phyloP scores from a whole-genome alignment of 2,329 filamentous ascomycete species.

The Colletotrichum australisinense region DNA sequence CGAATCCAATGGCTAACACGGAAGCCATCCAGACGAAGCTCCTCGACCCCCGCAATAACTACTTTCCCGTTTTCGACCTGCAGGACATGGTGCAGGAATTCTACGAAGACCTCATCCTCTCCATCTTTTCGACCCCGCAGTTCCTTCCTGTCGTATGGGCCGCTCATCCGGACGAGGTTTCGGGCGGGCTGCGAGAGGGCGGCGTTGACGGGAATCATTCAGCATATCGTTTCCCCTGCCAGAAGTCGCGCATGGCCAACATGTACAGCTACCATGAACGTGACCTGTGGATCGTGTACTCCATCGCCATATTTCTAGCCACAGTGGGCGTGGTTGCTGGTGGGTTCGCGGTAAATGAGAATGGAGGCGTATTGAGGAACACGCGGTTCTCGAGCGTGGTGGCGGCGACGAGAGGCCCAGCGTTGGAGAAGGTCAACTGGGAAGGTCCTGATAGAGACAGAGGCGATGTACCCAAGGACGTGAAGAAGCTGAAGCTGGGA shows the following conservation, averaged over 20 bases:
- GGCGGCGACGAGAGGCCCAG: conserved; percentile 49
- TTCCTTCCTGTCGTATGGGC: conserved; percentile 48
- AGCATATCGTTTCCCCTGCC: conserved; percentile 43
- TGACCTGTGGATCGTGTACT: conserved; percentile 50
- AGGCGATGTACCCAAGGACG: conserved; percentile 12
- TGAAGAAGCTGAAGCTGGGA: conserved; percentile 29
- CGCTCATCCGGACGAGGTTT: conserved; percentile 37
- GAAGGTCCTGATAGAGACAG: conserved; percentile 25
- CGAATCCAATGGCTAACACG: conserved; percentile 43
- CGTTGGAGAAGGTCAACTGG: conserved; percentile 47
- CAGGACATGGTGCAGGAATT: conserved; percentile 40
- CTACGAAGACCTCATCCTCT: conserved; percentile 50
- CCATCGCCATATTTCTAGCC: conserved; percentile 44
- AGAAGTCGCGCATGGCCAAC: conserved; percentile 42
- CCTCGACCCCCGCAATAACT: conserved; percentile 45
- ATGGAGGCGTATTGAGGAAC: conserved; percentile 46
- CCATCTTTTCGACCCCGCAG: conserved; percentile 47
- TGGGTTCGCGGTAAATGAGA: conserved; percentile 43
- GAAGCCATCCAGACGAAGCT: conserved; percentile 54
- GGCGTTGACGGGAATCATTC: conserved; percentile 38
- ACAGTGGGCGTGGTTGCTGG: conserved; percentile 42
- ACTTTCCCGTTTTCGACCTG: conserved; percentile 42
- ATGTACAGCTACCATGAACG: conserved; percentile 43
- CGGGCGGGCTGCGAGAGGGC: conserved; percentile 32
- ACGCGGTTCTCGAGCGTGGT: conserved; percentile 52